phyloP scores from a whole-genome alignment of 2,329 filamentous ascomycete genomes.

The Didymella segeticola region DNA sequence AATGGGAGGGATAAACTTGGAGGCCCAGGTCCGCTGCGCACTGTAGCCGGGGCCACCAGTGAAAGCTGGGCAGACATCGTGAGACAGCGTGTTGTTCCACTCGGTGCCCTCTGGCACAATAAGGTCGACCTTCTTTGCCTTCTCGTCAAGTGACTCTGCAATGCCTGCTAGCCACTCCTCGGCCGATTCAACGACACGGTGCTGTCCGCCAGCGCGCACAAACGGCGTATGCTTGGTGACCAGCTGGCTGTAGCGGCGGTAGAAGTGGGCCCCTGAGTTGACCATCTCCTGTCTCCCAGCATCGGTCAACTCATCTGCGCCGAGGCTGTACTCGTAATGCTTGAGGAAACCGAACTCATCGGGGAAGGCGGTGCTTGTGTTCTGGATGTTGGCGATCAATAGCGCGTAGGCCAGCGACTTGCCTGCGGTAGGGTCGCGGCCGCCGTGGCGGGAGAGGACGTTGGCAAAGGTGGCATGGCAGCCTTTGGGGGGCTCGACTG shows the following conservation, averaged over 20 bases:
- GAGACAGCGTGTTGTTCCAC: constrained; percentile 82
- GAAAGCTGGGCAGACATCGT: constrained; percentile 74
- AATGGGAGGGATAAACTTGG: constrained; percentile 71
- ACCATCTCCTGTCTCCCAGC: constrained; percentile 75
- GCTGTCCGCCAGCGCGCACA: constrained; percentile 72
- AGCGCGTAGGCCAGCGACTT: constrained; percentile 71
- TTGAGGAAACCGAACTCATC: constrained; percentile 72
- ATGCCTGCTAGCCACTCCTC: constrained; percentile 79
- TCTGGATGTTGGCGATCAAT: constrained; percentile 71
- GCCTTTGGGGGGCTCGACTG: constrained; percentile 64
- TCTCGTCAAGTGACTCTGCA: constrained; percentile 59
- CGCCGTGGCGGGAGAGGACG: constrained; percentile 83
- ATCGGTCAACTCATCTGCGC: constrained; percentile 70
- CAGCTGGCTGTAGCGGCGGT: constrained; percentile 72
- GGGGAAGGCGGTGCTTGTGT: constrained; percentile 61
- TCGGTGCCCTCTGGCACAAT: constrained; percentile 71
- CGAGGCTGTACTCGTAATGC: constrained; percentile 74
- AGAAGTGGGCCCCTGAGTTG: constrained; percentile 79
- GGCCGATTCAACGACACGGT: constrained; percentile 76
- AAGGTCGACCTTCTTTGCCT: constrained; percentile 56
- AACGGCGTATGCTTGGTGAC: constrained; percentile 68
- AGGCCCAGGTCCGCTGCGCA: constrained; percentile 65
- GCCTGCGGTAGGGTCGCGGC: constrained; percentile 75
- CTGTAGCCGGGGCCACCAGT: constrained; percentile 63
- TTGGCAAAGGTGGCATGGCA: constrained; percentile 83